Base-by-base conservation (phyloP, 257 asterid species). In the Capsicum pubescens region DNA sequence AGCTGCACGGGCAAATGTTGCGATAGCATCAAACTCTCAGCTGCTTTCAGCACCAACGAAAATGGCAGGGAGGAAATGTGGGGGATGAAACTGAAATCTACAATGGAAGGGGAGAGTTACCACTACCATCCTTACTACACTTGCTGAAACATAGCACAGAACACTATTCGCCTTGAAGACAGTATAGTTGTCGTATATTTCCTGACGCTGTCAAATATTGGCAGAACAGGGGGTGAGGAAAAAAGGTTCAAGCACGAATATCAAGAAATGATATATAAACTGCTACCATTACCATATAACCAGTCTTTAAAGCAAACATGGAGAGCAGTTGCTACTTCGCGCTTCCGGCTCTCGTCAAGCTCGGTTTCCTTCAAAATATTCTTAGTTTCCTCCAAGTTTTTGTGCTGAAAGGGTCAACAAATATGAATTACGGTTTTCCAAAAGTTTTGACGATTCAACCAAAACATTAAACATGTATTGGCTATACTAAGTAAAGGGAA, bases 281-380 rank as follows among this genome's bases (percentile, higher is more conserved):
- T 2, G n/a, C 36, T 68, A 68, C 69, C 19, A 84, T 89, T 95
- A 95, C 99, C 98, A 82, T 94, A 95, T 85, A 95, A 86, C 99
- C 99, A 95, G 85, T 95, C 99, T 87, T 94, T 95, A 86, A 94
- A 95, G 87, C 93, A 94, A 10, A 90, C 88, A 85, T 95, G 99
- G 52, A 95, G 95, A 69, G 97, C 96, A 87, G 86, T 92, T 32
- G 98, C 90, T 80, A 95, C 81, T 89, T 95, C 98, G 83, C 95
- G 93, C 88, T 94, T 95, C 90, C 95, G 88, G 89, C 86, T 93
- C 70, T 93, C 99, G 67, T 95, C 99, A 76, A 95, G 98, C 87
- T 90, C 91, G 85, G 94, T 88, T 81, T 93, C 99, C 92, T 89
- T 93, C 88, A 95, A 82, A 60, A 92, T 85, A 71, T 91, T 91